Conservation (phyloP, 78 protist genomes). For the Dictyostelium brefeldianum region DNA sequence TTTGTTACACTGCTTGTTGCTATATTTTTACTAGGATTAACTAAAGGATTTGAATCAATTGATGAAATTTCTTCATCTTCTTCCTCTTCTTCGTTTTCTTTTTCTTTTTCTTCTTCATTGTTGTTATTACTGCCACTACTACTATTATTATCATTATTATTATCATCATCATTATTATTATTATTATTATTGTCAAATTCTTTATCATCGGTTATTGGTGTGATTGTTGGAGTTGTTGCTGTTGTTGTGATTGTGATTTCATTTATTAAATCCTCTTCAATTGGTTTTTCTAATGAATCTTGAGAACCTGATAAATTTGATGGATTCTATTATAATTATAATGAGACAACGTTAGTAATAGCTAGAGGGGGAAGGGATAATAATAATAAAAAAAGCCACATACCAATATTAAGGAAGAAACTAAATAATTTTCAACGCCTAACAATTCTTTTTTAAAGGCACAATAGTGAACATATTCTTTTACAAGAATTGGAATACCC, state of each 20-base stretch:
- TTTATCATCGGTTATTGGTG: neutral
- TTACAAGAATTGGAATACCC: slow-evolving; percentile 60
- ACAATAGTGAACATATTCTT: slow-evolving; percentile 78
- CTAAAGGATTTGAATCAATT: slow-evolving; percentile 16
- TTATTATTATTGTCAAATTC: no score
- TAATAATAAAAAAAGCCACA: neutral
- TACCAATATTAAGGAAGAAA: slow-evolving; percentile 1
- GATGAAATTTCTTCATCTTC: neutral
- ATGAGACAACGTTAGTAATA: no score
- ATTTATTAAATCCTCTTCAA: neutral
- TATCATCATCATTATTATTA: no score
- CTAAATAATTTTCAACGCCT: slow-evolving; percentile 34
- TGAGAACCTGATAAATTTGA: neutral
- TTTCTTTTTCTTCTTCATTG: neutral
- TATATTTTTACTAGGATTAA: neutral
- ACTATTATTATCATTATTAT: no score
- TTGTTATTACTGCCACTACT: neutral
- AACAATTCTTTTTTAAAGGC: slow-evolving; percentile 58
- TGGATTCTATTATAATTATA: neutral
- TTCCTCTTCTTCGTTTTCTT: neutral
- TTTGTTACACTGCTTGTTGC: neutral
- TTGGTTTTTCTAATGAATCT: neutral
- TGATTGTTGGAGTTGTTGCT: neutral
- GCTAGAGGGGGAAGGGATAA: neutral
- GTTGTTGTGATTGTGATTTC: neutral